Percentiles rank a stretch among this genome's conserved stretches.
phyloP scores from a whole-genome alignment of 2,329 filamentous ascomycete genomes.

The Neopestalotiopsis sp. region DNA sequence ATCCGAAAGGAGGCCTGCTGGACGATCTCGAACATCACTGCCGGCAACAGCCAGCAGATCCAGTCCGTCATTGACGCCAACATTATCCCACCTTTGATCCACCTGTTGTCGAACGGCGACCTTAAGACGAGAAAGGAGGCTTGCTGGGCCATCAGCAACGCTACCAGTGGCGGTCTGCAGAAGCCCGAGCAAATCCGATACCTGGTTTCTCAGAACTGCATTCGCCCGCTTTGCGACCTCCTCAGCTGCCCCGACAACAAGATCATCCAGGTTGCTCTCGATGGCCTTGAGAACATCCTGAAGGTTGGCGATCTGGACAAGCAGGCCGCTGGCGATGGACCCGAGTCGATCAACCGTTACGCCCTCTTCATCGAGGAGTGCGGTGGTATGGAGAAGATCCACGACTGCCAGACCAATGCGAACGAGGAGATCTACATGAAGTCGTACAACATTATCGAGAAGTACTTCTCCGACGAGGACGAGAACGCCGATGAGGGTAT shows the following conservation, averaged over 20 bases:
- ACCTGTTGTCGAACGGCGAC: conserved; percentile 94
- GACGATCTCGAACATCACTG: conserved; percentile 99
- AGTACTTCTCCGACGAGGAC: conserved; percentile 99
- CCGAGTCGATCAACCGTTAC: conserved; percentile 90
- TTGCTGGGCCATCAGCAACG: conserved; percentile 99
- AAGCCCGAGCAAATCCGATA: conserved; percentile 99
- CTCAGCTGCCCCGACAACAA: conserved; percentile 98
- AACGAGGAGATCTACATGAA: conserved; percentile 99
- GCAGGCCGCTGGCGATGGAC: conserved; percentile 77
- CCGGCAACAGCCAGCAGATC: conserved; percentile 96
- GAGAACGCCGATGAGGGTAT: conserved; percentile 85
- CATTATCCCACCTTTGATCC: conserved; percentile 95
- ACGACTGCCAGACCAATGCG: conserved; percentile 99
- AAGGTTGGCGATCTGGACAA: conserved; percentile 99
- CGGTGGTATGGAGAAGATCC: conserved; percentile 99
- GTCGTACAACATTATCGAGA: conserved; percentile 99
- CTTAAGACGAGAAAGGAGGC: conserved; percentile 99
- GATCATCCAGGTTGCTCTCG: conserved; percentile 98
- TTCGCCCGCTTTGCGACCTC: conserved; percentile 95
- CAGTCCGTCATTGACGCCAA: conserved; percentile 96
- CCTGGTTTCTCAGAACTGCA: conserved; percentile 90
- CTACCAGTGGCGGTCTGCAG: conserved; percentile 94
- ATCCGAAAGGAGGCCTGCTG: conserved; percentile 99
- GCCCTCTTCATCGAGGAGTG: conserved; percentile 98
- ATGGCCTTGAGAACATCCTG: conserved; percentile 97